Percentiles rank a stretch among this genome's conserved stretches.
Evolutionary conservation across 2,329 filamentous ascomycete genomes (phyloP).

Genomic region (Scleromitrula shiraiana): DNA sequence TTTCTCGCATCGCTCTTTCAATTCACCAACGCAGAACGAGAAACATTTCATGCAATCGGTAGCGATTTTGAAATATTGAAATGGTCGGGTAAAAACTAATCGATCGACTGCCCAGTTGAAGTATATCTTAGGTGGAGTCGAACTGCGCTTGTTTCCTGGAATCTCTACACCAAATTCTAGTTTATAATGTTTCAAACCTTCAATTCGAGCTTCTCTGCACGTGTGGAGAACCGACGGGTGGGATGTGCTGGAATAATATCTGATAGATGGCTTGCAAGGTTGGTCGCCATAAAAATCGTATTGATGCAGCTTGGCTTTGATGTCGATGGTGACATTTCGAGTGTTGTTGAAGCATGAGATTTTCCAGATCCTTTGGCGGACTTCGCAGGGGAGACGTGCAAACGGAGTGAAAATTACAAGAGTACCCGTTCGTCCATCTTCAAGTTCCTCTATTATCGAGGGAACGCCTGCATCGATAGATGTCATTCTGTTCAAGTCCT

Average conservation of each 20-base stretch:
- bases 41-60: no score
- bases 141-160: background rate
- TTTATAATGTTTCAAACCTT: background rate
- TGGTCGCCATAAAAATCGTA: no score
- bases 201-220: background rate
- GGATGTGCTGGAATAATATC: background rate
- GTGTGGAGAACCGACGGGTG: background rate
- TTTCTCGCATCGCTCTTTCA: no score
- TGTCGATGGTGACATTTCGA: background rate
- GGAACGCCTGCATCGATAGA: no score
- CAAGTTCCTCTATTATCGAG: no score
- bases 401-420: background rate
- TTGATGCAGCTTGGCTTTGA: background rate
- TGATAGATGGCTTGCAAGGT: no score
- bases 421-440: background rate
- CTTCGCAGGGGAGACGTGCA: background rate
- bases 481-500: no score
- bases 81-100: background rate
- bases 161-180: background rate
- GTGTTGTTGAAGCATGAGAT: background rate
- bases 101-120: background rate
- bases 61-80: background rate
- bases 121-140: background rate
- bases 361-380: background rate
- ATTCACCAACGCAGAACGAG: no score